Evolutionary conservation across 805 yeast species (phyloP).

Genomic region (Wickerhamomyces silvicola): DNA sequence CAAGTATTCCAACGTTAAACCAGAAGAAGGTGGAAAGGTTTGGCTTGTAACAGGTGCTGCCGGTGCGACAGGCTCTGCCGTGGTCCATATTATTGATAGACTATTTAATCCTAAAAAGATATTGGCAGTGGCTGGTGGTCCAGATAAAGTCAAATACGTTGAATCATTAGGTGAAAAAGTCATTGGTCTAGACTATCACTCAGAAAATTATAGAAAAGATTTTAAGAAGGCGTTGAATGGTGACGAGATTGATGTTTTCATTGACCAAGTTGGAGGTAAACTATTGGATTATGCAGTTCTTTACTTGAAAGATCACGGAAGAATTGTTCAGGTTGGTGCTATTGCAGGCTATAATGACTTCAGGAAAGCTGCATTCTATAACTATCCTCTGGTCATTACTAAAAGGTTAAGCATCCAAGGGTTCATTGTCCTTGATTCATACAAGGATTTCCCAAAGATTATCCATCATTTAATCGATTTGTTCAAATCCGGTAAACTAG

Average conservation of each 20-base stretch:
- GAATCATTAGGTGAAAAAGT: constrained; percentile 49
- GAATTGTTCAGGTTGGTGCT: constrained; percentile 56
- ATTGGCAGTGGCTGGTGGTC: constrained; percentile 57
- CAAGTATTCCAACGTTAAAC: constrained; percentile 41
- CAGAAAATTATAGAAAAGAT: constrained; percentile 29
- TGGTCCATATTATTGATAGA: constrained; percentile 50
- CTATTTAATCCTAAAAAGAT: constrained; percentile 48
- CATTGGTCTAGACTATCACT: constrained; percentile 47
- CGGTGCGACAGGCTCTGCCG: constrained; percentile 61
- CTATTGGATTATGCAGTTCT: constrained; percentile 39
- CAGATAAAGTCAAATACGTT: constrained; percentile 46
- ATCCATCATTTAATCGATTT: constrained; percentile 28
- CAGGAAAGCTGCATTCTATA: constrained; percentile 29
- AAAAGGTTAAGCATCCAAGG: constrained; percentile 50
- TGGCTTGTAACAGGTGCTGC: constrained; percentile 59
- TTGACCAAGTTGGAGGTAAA: constrained; percentile 62
- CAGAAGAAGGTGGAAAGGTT: constrained; percentile 35
- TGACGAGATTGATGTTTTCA: constrained; percentile 45
- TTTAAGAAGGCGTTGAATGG: constrained; percentile 37
- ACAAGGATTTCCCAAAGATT: constrained; percentile 32
- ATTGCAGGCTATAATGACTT: constrained; percentile 51
- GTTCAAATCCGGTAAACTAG: constrained; percentile 36
- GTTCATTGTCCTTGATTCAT: constrained; percentile 42
- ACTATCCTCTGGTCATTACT: constrained; percentile 38
- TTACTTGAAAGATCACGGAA: constrained; percentile 32